Evolutionary conservation across 108 stramenopile species (phyloP).

Genomic region (Pseudonitzschia pungens): DNA sequence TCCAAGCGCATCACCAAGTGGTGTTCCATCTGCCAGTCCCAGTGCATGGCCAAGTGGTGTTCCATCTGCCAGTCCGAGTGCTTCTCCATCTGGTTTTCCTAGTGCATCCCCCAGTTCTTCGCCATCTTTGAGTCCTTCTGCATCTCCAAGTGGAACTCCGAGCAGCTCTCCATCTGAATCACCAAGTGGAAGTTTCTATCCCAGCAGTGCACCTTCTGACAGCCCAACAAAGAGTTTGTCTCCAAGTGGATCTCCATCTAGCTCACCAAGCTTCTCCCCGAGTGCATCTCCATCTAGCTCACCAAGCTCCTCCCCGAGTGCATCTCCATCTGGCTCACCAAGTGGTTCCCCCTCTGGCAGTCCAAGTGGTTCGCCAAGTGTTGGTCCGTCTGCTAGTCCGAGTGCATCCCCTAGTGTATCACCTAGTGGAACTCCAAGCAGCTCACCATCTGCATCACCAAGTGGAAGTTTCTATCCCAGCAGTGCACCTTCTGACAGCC

Average conservation of each 20-base stretch:
- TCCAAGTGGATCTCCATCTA: slow-evolving; percentile 13
- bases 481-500: too few species aligned
- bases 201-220: slow-evolving; percentile 1
- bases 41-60: background rate
- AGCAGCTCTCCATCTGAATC: slow-evolving; percentile 12
- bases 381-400: slow-evolving; percentile 1
- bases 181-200: background rate
- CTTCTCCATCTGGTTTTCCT: slow-evolving; percentile 6
- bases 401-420: slow-evolving; percentile 1
- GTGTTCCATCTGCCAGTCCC: background rate
- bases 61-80: slow-evolving; percentile 12
- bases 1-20: background rate
- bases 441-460: slow-evolving; percentile 8
- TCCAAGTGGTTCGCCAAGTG: background rate
- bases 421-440: background rate
- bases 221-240: slow-evolving; percentile 1
- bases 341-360: background rate
- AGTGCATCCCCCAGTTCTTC: background rate
- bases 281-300: slow-evolving; percentile 13
- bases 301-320: slow-evolving; percentile 9
- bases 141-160: slow-evolving; percentile 7
- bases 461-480: too few species aligned
- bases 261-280: too few species aligned
- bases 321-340: slow-evolving; percentile 3
- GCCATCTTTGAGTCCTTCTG: slow-evolving; percentile 19